These are phyloP conservation scores for Sicyos edulis DNA, from an alignment of 306 rosid species.

Conservation along the genomic window DNA sequence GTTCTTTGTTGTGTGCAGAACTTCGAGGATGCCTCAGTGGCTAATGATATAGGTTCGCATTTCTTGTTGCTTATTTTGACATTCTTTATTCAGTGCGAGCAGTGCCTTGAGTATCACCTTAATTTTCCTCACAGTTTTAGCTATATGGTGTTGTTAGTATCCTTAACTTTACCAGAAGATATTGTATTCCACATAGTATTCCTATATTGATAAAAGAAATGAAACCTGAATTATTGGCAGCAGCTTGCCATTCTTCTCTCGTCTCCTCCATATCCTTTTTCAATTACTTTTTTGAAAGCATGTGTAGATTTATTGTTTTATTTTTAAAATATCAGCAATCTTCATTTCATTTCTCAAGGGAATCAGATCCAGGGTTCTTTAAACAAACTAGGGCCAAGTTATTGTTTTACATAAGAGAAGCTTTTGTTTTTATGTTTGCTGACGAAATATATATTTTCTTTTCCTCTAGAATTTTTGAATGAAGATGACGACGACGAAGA, in stretches of 20 bases:
- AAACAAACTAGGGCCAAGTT: not conserved
- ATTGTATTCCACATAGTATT: not conserved
- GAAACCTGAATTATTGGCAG: not conserved
- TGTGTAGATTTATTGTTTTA: not conserved
- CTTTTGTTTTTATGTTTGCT: not conserved
- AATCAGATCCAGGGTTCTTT: too few relatives aligned
- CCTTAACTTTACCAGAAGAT: too few relatives aligned
- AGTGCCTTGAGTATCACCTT: not conserved
- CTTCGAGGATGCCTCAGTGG: conserved; percentile 36
- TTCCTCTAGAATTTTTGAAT: conserved; percentile 68
- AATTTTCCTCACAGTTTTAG: not conserved
- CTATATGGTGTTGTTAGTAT: too few relatives aligned
- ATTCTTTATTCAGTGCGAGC: not conserved
- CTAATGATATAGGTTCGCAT: conserved; percentile 69
- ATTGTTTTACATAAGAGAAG: too few relatives aligned
- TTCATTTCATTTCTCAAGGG: not conserved
- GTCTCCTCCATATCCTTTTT: too few relatives aligned
- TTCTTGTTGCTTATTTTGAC: not conserved
- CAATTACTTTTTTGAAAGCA: not conserved
- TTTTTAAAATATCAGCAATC: not conserved
- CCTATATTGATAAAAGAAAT: not conserved
- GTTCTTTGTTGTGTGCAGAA: conserved; percentile 53
- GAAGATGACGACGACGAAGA: conserved; percentile 75
- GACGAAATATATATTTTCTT: not conserved
- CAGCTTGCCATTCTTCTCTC: not conserved